phyloP scores from a whole-genome alignment of 2,329 filamentous ascomycete species.

The Hypoxylon sp. region DNA sequence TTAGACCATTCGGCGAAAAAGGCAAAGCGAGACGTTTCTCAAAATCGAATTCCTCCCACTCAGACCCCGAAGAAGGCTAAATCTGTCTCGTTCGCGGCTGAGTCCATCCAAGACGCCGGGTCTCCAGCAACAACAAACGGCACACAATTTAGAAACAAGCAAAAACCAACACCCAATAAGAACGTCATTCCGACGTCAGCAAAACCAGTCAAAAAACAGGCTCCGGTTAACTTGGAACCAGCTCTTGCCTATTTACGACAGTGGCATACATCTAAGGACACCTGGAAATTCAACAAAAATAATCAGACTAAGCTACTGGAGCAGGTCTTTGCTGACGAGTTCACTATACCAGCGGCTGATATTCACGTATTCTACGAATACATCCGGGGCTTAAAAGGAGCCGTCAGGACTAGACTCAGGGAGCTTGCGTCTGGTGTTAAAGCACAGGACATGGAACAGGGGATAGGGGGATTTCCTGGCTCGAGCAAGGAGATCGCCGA shows the following conservation, averaged over 20 bases:
- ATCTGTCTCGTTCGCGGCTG: slow-evolving; percentile 59
- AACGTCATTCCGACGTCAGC: slow-evolving; percentile 51
- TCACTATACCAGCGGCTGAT: slow-evolving; percentile 77
- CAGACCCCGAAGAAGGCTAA: slow-evolving; percentile 62
- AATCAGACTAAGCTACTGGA: slow-evolving; percentile 88
- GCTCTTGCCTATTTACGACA: slow-evolving; percentile 82
- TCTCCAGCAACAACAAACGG: slow-evolving; percentile 42
- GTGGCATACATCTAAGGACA: slow-evolving; percentile 76
- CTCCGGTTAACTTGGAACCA: slow-evolving; percentile 66
- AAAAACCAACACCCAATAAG: slow-evolving; percentile 56
- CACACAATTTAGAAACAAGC: slow-evolving; percentile 48
- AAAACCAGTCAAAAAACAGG: slow-evolving; percentile 50
- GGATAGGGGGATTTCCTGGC: slow-evolving; percentile 62
- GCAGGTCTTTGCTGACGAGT: slow-evolving; percentile 79
- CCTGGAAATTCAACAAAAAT: slow-evolving; percentile 98
- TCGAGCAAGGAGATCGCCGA: slow-evolving; percentile 59
- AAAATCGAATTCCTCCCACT: slow-evolving; percentile 50
- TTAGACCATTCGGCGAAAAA: slow-evolving; percentile 52
- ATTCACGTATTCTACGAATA: slow-evolving; percentile 80
- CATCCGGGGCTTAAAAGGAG: slow-evolving; percentile 82
- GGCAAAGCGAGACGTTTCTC: slow-evolving; percentile 49
- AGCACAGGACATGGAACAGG: slow-evolving; percentile 67
- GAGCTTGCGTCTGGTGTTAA: slow-evolving; percentile 74
- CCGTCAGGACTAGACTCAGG: slow-evolving; percentile 75
- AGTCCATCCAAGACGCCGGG: slow-evolving; percentile 43